These are phyloP conservation scores for Binderoboletus segoi DNA, from an alignment of 1,284 basidiomycete species.

Conservation along the genomic window DNA sequence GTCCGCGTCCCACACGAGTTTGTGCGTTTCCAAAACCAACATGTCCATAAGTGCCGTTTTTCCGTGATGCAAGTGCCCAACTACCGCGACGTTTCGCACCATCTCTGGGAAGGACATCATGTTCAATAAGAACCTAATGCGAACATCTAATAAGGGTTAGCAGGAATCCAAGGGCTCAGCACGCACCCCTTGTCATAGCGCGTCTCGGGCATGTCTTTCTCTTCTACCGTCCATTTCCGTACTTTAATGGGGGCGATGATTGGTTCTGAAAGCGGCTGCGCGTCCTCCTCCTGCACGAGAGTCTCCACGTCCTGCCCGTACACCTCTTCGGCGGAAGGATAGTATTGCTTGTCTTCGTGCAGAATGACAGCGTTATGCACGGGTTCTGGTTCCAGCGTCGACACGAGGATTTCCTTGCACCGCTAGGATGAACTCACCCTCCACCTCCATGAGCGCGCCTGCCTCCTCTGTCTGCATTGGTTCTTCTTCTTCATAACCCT, in stretches of 20 bases:
- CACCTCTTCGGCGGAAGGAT: constrained; percentile 88
- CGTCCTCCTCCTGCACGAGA: constrained; percentile 97
- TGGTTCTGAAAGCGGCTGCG: constrained; percentile 93
- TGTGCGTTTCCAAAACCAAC: constrained; percentile 96
- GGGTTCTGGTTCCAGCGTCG: constrained; percentile 52
- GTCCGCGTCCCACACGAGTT: constrained; percentile 91
- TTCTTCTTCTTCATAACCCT: constrained; percentile 76
- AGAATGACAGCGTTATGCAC: constrained; percentile 85
- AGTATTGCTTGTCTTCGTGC: constrained; percentile 99
- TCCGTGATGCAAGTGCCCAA: constrained; percentile 96
- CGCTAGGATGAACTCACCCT: constrained; percentile 54
- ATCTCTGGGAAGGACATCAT: constrained; percentile 93
- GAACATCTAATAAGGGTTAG: constrained; percentile 17
- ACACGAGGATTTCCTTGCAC: not conserved
- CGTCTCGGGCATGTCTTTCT: constrained; percentile 91
- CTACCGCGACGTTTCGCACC: constrained; percentile 93
- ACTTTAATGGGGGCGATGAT: constrained; percentile 96
- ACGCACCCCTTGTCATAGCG: constrained; percentile 91
- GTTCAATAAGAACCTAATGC: constrained; percentile 82
- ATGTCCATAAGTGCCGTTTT: constrained; percentile 98
- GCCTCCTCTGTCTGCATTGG: constrained; percentile 58
- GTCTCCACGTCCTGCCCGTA: constrained; percentile 96
- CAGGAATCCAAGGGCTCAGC: not conserved
- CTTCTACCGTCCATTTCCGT: constrained; percentile 88
- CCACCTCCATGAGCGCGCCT: constrained; percentile 77